Conservation (phyloP, 225 moss, liverwort and hornwort species). For the Antitrichia curtipendula region DNA sequence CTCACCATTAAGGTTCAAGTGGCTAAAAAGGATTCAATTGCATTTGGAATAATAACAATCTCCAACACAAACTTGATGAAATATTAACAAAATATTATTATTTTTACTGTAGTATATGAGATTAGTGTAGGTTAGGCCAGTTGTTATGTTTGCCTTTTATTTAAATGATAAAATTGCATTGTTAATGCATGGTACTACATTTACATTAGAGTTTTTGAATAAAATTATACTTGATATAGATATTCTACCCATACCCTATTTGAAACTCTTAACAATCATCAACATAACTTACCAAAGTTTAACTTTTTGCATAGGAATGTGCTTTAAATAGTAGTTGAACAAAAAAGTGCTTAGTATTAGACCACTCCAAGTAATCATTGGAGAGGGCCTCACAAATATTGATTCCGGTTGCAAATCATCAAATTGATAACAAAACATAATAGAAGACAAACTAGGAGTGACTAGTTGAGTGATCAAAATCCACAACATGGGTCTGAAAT, state of each 20-base stretch:
- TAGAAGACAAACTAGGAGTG: constrained; percentile 3
- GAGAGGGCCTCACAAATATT: not conserved
- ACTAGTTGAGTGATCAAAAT: constrained; percentile 6
- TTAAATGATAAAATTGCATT: not conserved
- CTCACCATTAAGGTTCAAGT: not conserved
- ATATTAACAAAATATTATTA: not conserved
- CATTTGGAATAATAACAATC: not conserved
- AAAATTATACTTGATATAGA: not conserved
- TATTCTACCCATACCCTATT: not conserved
- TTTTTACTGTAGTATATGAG: not conserved
- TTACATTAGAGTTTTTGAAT: not conserved
- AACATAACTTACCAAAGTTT: not conserved
- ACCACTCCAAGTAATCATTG: constrained; percentile 3
- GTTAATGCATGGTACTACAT: not conserved
- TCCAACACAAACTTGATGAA: not conserved
- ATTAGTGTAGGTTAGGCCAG: not conserved
- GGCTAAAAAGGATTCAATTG: not conserved
- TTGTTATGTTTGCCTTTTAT: not conserved
- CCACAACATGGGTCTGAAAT: constrained; percentile 2
- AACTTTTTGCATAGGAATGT: not conserved
- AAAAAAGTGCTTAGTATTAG: constrained; percentile 12
- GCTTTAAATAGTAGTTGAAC: constrained; percentile 16
- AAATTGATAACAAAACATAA: not conserved
- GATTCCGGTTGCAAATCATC: not conserved
- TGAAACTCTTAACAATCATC: not conserved